Percentiles rank a stretch among this genome's conserved stretches.
Conservation (phyloP, 176 grass and related monocot genomes). For the Bothriochloa decipiens region DNA sequence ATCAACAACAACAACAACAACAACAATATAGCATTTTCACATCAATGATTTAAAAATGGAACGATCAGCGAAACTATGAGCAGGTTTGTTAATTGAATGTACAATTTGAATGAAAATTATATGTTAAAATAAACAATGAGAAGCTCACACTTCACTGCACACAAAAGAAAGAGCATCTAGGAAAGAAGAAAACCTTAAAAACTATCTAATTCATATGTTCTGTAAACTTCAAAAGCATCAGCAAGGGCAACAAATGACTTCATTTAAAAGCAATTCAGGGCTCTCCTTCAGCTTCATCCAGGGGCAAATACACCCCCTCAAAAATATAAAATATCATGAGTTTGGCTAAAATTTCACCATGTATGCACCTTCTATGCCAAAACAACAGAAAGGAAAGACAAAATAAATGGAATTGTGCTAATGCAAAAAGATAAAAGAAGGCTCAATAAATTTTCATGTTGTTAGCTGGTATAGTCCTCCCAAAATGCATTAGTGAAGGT, state of each 20-base stretch:
- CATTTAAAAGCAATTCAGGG: conserved; percentile 4
- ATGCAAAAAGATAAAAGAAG: background rate
- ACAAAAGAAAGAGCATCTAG: conserved; percentile 1
- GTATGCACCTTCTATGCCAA: background rate
- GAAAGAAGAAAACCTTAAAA: background rate
- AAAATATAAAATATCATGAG: background rate
- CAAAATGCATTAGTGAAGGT: too few relatives aligned
- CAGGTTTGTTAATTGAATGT: background rate
- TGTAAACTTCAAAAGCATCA: conserved; percentile 6
- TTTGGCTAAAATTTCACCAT: background rate
- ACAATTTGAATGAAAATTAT: background rate
- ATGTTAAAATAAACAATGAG: background rate
- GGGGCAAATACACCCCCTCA: background rate
- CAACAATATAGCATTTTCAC: background rate
- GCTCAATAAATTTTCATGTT: background rate
- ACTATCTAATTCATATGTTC: background rate
- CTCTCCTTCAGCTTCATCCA: background rate
- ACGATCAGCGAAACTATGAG: conserved; percentile 13
- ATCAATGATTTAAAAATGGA: conserved; percentile 8
- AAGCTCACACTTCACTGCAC: conserved; percentile 10
- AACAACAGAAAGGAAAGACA: background rate
- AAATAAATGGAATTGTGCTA: conserved; percentile 4
- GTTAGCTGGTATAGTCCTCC: background rate
- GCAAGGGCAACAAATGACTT: background rate
- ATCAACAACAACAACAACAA: background rate